Percentiles rank a stretch among this genome's conserved stretches.
phyloP scores from a whole-genome alignment of 306 rosid genomes.

The Rubus parviflorus region DNA sequence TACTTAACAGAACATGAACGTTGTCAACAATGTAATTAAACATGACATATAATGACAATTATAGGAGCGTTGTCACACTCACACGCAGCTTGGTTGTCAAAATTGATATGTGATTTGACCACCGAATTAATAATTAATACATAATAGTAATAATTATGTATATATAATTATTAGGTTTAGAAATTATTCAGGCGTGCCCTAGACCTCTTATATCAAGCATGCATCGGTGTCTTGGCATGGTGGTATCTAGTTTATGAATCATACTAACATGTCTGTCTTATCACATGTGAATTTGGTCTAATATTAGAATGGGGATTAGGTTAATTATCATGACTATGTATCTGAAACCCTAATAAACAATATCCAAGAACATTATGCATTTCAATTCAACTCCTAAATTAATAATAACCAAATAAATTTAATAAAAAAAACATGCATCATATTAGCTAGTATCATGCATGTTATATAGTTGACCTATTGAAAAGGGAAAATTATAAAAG shows the following conservation, averaged over 20 bases:
- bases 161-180: neutral
- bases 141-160: too few species aligned
- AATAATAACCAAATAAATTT: neutral
- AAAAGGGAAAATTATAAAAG: neutral
- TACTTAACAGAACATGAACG: conserved; percentile 10
- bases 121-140: neutral
- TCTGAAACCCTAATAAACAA: neutral
- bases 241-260: neutral
- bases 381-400: conserved; percentile 5
- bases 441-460: neutral
- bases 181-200: conserved; percentile 15
- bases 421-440: neutral
- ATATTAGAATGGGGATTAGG: neutral
- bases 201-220: conserved; percentile 13
- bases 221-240: neutral
- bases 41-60: neutral
- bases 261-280: neutral
- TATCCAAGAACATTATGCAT: conserved; percentile 6
- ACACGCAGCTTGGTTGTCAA: conserved; percentile 18
- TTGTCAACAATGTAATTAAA: neutral
- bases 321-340: neutral
- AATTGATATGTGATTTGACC: neutral
- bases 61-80: neutral
- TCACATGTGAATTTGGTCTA: neutral
- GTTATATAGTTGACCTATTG: conserved; percentile 3